phyloP scores from a whole-genome alignment of 2,329 filamentous ascomycete species.

The Stachybotrys elegans region DNA sequence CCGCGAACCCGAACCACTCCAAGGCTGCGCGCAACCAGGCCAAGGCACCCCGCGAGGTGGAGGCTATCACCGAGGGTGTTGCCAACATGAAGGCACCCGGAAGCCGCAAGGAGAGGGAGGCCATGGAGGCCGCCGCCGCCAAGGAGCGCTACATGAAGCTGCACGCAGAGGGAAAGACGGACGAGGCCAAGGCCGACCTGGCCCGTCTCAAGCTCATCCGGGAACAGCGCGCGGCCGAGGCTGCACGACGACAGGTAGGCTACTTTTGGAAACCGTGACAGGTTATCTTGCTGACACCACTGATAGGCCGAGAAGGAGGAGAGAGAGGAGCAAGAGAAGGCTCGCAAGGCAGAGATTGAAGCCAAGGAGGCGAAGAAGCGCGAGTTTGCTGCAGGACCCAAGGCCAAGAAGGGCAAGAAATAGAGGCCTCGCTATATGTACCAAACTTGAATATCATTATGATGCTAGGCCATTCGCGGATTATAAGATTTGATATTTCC shows the following conservation, averaged over 20 bases:
- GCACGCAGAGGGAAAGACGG: constrained; percentile 92
- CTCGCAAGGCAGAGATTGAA: constrained; percentile 45
- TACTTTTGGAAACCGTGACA: background rate
- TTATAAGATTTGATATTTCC: too few species aligned
- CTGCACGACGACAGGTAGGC: constrained; percentile 71
- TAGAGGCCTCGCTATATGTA: too few species aligned
- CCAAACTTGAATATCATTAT: too few species aligned
- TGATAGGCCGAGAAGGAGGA: constrained; percentile 54
- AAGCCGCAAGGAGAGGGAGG: constrained; percentile 59
- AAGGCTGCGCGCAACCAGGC: constrained; percentile 63
- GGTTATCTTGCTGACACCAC: background rate
- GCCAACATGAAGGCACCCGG: constrained; percentile 45
- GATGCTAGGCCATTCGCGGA: too few species aligned
- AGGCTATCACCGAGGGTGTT: constrained; percentile 48
- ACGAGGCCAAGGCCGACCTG: constrained; percentile 86
- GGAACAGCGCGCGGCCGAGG: constrained; percentile 80
- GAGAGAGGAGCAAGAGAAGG: constrained; percentile 45
- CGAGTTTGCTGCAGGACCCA: constrained; percentile 42
- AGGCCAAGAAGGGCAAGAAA: constrained; percentile 46
- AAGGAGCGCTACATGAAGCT: constrained; percentile 89
- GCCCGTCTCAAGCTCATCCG: constrained; percentile 76
- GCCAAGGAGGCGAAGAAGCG: constrained; percentile 52
- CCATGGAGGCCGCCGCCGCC: constrained; percentile 78
- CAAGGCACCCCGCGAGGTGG: constrained; percentile 33
- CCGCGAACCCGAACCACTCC: constrained; percentile 88